Evolutionary conservation across 257 asterid genomes (phyloP).

Genomic region (Haberlea rhodopensis): DNA sequence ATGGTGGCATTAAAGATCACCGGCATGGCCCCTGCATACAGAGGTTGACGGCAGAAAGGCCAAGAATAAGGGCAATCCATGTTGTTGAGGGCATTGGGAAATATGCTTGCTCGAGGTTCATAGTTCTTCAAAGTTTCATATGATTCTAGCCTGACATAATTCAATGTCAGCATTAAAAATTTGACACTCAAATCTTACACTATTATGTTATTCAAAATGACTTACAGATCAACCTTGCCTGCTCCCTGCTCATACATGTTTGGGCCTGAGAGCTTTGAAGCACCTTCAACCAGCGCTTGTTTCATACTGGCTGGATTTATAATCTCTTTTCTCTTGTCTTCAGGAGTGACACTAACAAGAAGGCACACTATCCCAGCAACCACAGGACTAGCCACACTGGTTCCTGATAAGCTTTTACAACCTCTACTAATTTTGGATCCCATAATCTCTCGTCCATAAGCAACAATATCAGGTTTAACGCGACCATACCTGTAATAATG

Average conservation of each 20-base stretch:
- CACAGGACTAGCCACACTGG: constrained; percentile 99
- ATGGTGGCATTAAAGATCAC: constrained; percentile 89
- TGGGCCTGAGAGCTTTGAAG: constrained; percentile 92
- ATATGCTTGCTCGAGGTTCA: constrained; percentile 93
- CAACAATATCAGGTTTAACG: constrained; percentile 97
- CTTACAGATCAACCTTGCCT: constrained; percentile 98
- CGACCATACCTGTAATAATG: constrained; percentile 79
- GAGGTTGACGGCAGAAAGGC: constrained; percentile 99
- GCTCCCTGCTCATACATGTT: constrained; percentile 99
- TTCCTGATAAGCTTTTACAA: constrained; percentile 97
- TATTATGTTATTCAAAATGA: constrained; percentile 34
- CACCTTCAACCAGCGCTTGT: constrained; percentile 98
- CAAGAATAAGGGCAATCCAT: constrained; percentile 96
- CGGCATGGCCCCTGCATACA: constrained; percentile 98
- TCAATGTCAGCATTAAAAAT: constrained; percentile 29
- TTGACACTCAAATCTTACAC: constrained; percentile 19
- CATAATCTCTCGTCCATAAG: constrained; percentile 96
- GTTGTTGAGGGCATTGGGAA: constrained; percentile 85
- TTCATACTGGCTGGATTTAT: constrained; percentile 96
- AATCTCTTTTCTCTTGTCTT: constrained; percentile 69
- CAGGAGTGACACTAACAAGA: constrained; percentile 87
- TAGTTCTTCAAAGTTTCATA: constrained; percentile 83
- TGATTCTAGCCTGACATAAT: constrained; percentile 71
- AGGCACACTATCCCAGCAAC: constrained; percentile 99
- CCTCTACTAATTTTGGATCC: constrained; percentile 98